Base-by-base conservation (phyloP, 805 yeast genomes). In the Teunomyces pallodes region DNA sequence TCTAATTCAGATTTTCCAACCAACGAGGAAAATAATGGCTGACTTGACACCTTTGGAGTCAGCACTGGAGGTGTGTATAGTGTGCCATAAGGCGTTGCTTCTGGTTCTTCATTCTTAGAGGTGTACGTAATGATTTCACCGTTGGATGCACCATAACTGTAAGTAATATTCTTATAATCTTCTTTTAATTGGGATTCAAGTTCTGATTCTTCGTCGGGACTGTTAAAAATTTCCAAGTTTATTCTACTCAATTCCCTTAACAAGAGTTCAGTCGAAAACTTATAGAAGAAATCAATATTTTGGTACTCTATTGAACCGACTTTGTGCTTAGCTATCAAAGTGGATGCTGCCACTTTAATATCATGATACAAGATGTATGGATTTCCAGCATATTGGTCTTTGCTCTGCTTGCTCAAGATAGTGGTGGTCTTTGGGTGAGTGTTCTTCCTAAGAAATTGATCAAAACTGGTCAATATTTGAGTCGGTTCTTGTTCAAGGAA, bases 1-100 rank as follows among this genome's bases (percentile, higher is more conserved):
- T 94, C 98, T 45, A 90, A 67, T 16, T 78, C 70, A 0, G 97
- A 88, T 57, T 82, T 86, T 27, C 80, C 76, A 30, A 80, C 76
- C 32, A 85, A 67, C 0, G 96, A 85, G 5, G 96, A 79, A 61
- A 94, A 92, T 43, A 94, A 72, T 10, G 97, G 96, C 27, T 81
- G 75, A 36, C 84, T 90, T 36, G 79, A 79, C 14, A 80, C 79
- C 3, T 86, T 82, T 8, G 80, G 67, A 12, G 53, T 54, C 24
- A 55, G 60, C 24, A 57, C 54, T 20, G 52, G 61, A 28, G 56
- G 46, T 49, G 46, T 36, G 76, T 49, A 51, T 55, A 59, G 29
- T 46, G 42, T 40, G 55, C 58, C 24, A 32, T 49, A 47, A 24
- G 58, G 54, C 26, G 58, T 36, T 3, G 66, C 58, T 8, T 55